Conservation (phyloP, 148 eudicot genomes). For the Chenopodium formosanum region DNA sequence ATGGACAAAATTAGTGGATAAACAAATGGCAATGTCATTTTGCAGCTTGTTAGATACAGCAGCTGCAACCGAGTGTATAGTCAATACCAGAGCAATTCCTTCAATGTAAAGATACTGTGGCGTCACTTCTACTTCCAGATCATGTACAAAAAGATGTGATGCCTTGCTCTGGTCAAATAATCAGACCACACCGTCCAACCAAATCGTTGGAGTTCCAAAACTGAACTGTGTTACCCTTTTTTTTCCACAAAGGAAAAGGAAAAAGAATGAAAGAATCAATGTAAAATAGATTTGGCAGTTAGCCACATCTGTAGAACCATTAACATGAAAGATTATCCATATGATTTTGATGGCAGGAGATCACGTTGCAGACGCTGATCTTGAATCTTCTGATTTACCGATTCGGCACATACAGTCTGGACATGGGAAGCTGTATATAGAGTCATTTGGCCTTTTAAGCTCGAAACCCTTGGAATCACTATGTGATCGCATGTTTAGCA, state of each 20-base stretch:
- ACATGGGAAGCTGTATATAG: constrained; percentile 85
- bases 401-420: constrained; percentile 94
- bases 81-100: constrained; percentile 24
- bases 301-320: constrained; percentile 13
- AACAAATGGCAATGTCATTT: constrained; percentile 11
- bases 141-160: constrained; percentile 39
- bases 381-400: constrained; percentile 61
- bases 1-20: constrained; percentile 22
- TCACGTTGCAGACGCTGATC: constrained; percentile 55
- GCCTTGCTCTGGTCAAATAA: constrained; percentile 29
- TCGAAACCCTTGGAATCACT: constrained; percentile 89
- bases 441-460: constrained; percentile 80
- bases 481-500: constrained; percentile 80
- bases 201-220: constrained; percentile 35
- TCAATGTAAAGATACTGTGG: constrained; percentile 14
- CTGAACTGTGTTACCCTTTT: constrained; percentile 28
- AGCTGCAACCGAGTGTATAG: constrained; percentile 33
- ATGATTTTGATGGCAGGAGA: background rate
- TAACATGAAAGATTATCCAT: constrained; percentile 17
- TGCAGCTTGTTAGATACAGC: constrained; percentile 61
- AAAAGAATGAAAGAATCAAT: constrained; percentile 61
- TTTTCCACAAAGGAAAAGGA: constrained; percentile 31
- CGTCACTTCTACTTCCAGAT: constrained; percentile 11
- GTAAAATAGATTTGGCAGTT: constrained; percentile 30
- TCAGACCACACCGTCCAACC: constrained; percentile 32